Conservation (phyloP, 2,329 filamentous ascomycete species). For the Orbilia ellipsospora region DNA sequence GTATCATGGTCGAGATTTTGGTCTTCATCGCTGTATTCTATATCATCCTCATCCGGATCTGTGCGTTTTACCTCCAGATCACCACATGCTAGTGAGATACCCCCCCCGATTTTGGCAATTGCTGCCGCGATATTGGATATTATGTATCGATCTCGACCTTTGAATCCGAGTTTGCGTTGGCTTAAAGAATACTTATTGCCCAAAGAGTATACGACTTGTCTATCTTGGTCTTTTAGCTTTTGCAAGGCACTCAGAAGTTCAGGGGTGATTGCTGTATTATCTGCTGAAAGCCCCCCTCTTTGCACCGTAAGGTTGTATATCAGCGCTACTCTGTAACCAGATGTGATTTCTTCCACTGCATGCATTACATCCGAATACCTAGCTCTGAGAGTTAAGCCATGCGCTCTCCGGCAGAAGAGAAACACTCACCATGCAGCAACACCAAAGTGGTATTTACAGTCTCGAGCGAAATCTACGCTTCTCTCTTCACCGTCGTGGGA, state of each 20-base stretch:
- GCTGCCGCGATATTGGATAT: conserved; percentile 34
- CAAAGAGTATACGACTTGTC: conserved; percentile 26
- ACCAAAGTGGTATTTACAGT: conserved; percentile 29
- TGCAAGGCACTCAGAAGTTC: conserved; percentile 19
- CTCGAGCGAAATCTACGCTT: conserved; percentile 29
- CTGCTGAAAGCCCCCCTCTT: conserved; percentile 20
- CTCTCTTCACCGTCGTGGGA: conserved; percentile 35
- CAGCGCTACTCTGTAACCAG: conserved; percentile 37
- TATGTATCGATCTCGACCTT: conserved; percentile 41
- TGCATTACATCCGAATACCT: conserved; percentile 53
- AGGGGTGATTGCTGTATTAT: conserved; percentile 10
- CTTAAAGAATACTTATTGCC: conserved; percentile 35
- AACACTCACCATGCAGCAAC: conserved; percentile 38
- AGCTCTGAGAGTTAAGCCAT: conserved; percentile 1
- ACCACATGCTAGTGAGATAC: conserved; percentile 40
- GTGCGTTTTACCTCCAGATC: conserved; percentile 23
- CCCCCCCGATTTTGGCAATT: conserved; percentile 42
- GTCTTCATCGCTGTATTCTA: conserved; percentile 16
- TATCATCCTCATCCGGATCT: conserved; percentile 21
- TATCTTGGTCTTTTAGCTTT: neutral
- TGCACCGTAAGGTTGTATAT: conserved; percentile 37
- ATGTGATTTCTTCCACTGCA: conserved; percentile 26
- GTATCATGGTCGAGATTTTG: neutral
- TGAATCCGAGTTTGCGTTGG: conserved; percentile 40
- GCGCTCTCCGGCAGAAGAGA: neutral